phyloP scores from a whole-genome alignment of 2,329 filamentous ascomycete genomes.

The Aspergillus pseudoglaucus region DNA sequence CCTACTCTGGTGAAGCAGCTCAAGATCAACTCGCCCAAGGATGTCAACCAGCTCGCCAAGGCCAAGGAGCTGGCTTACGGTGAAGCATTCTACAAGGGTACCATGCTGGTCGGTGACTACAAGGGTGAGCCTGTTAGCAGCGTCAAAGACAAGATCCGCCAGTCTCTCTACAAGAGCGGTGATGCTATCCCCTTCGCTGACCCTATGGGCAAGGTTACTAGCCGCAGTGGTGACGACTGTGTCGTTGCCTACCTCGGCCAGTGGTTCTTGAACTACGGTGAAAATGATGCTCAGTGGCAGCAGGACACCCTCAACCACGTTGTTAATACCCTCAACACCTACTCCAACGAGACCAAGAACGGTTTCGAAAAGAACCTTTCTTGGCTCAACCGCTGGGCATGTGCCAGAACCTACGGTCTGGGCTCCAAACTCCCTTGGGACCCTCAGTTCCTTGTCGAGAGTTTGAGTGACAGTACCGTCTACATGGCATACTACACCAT shows the following conservation, averaged over 20 bases:
- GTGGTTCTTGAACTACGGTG: slow-evolving; percentile 97
- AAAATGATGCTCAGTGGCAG: slow-evolving; percentile 73
- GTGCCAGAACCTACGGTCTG: slow-evolving; percentile 81
- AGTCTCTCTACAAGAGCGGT: slow-evolving; percentile 67
- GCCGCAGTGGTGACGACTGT: slow-evolving; percentile 84
- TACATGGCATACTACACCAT: slow-evolving; percentile 65
- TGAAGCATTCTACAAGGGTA: slow-evolving; percentile 94
- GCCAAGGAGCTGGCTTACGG: slow-evolving; percentile 97
- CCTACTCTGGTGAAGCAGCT: slow-evolving; percentile 79
- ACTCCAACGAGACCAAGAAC: slow-evolving; percentile 67
- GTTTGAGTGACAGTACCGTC: slow-evolving; percentile 82
- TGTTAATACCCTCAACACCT: slow-evolving; percentile 69
- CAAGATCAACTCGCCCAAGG: slow-evolving; percentile 96
- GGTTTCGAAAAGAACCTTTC: slow-evolving; percentile 77
- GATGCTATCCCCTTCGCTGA: slow-evolving; percentile 90
- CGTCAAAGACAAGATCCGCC: slow-evolving; percentile 77
- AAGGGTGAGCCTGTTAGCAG: slow-evolving; percentile 79
- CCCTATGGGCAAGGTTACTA: slow-evolving; percentile 82
- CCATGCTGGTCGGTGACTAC: slow-evolving; percentile 80
- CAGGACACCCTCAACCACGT: slow-evolving; percentile 67
- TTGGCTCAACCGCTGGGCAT: slow-evolving; percentile 96
- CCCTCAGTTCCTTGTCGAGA: slow-evolving; percentile 81
- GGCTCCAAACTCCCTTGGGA: slow-evolving; percentile 96
- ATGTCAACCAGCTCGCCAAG: slow-evolving; percentile 80
- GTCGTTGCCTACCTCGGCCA: slow-evolving; percentile 90